Conservation (phyloP, 2,329 filamentous ascomycete genomes). For the Diaporthe sp. region DNA sequence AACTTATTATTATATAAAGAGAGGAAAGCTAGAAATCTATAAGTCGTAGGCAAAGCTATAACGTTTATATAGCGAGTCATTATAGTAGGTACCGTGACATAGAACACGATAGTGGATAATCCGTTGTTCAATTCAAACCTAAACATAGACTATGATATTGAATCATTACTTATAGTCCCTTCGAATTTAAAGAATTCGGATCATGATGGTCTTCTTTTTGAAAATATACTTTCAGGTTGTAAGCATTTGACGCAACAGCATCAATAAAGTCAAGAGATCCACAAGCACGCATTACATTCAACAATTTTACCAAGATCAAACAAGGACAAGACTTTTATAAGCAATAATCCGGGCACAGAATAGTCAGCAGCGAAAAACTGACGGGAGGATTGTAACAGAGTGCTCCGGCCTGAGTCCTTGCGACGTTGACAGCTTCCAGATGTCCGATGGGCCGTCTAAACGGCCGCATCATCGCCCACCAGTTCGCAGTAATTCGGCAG, state of each 20-base stretch:
- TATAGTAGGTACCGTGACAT: too few relatives aligned
- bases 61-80: too few relatives aligned
- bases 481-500: neutral
- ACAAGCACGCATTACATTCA: neutral
- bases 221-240: neutral
- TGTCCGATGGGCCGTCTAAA: neutral
- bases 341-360: too few relatives aligned
- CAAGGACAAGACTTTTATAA: neutral
- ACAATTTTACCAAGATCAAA: too few relatives aligned
- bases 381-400: neutral
- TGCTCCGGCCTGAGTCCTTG: neutral
- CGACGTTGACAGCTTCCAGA: neutral
- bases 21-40: too few relatives aligned
- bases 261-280: neutral
- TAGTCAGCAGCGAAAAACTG: neutral
- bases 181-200: neutral
- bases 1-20: too few relatives aligned
- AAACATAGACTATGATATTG: too few relatives aligned
- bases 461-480: neutral
- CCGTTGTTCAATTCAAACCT: too few relatives aligned
- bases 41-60: too few relatives aligned
- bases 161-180: too few relatives aligned
- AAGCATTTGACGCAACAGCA: neutral
- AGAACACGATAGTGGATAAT: too few relatives aligned
- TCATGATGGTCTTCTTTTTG: neutral